Evolutionary conservation across 1,284 basidiomycete species (phyloP), one percentile per base, ranked within the genome.

Genomic region (Ustilago crameri): DNA sequence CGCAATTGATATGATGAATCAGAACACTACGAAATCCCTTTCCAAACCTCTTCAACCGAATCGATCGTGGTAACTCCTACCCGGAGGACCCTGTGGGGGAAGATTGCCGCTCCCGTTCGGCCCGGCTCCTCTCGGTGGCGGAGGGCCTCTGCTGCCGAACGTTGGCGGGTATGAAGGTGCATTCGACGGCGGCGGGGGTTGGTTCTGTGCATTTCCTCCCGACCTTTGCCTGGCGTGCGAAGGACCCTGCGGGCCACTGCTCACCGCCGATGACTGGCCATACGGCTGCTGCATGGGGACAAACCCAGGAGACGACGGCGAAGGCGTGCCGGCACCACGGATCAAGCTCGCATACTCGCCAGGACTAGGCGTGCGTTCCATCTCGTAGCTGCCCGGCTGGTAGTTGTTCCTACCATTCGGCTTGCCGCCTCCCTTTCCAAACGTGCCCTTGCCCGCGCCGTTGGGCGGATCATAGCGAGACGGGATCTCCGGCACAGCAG

Each of bases 331-430:
- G 2, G n/a, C n/a, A n/a, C n/a, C n/a, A n/a, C 74, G 57, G 49
- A 75, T 72, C 44, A 75, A 37, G 23, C 63, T 66, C 0, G 74
- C 71, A 42, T 75, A 75, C 51, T 75, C 74, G 27, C 68, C 74
- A 15, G 68, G 63, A 35, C 64, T 73, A 9, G 69, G 60, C 20
- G 69, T 68, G 9, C 66, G 57, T 44, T 66, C 62, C 67, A 74
- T 70, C 53, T 69, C 72, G 52, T 63, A 66, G 40, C 58, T 60
- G 2, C 62, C 69, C 22, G 66, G 68, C 18, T 65, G 51, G 27
- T 66, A 69, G 1, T 23, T 23, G 38, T 40, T 42, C 20, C 35
- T 14, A 17, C n/a, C 35, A 5, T 9, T 47, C 17, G 14, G 22
- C 32, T 48, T 49, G 22, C 46, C 46, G 9, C 41, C 34, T 9